Evolutionary conservation across 371 early-diverging fungal species (phyloP), one percentile per base, ranked within the genome.

Genomic region (Mucor lusitanicus): DNA sequence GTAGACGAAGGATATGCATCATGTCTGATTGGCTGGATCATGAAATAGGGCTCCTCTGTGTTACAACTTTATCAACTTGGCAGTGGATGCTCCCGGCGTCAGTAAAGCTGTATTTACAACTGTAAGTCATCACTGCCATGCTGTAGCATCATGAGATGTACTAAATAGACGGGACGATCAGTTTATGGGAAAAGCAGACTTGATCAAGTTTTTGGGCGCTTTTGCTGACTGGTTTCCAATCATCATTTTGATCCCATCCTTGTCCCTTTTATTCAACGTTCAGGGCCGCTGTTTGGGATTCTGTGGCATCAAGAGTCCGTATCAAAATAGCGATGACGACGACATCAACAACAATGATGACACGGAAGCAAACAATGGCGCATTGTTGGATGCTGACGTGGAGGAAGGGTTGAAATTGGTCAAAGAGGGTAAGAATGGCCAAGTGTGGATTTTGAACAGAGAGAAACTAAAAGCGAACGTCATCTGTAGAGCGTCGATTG

Each of bases 1-100:
- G 33, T 33, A 33, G 37, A 12, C 37, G 3, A 35, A 12, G 1
- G 12, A 9, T 62, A 28, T 23, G 21, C 23, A 54, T 0, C 11
- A 8, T 53, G 23, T 53, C 21, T 42, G 3, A 21, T 21, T 23
- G 30, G 25, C 15, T 28, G 53, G 19, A 54, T 35, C 25, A n/a
- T 46, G 2, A 5, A 39, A 33, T 59, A 88, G 88, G 72, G 94
- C 95, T 15, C 97, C 98, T 4, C 84, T 97, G 57, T 95, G 95
- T 68, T 97, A 97, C 81, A 97, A 97, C 73, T 97, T 92, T 68
- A 84, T 97, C 54, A 94, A 93, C 42, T 83, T 95, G 63, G 88
- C 68, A 33, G 58, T 46, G 9, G 56, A 66, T 48, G 62, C 57
- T 32, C 35, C 61, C 82, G 63, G 85, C 76, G 78, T 70, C 75